These are phyloP conservation scores for Lignosus rhinocerotis DNA, from an alignment of 1,284 basidiomycete genomes.

Conservation along the genomic window DNA sequence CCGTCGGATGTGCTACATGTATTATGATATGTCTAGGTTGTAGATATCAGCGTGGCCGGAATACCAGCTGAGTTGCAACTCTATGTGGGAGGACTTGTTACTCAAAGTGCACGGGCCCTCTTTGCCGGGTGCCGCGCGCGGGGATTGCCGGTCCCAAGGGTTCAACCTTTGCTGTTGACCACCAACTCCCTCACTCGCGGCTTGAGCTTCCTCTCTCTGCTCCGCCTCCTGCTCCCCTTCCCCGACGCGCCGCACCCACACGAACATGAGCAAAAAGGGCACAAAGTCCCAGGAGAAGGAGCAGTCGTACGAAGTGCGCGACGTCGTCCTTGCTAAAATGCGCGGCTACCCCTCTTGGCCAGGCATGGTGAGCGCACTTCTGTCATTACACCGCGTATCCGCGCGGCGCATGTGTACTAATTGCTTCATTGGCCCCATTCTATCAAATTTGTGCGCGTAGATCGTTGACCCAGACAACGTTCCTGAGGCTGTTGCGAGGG, in stretches of 20 bases:
- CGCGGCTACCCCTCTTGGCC: conserved; percentile 95
- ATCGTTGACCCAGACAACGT: conserved; percentile 74
- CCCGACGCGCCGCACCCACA: conserved; percentile 9
- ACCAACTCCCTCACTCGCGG: conserved; percentile 25
- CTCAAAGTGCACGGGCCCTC: conserved; percentile 28
- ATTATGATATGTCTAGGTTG: neutral
- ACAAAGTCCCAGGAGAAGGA: conserved; percentile 46
- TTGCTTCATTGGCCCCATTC: conserved; percentile 5
- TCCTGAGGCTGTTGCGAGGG: conserved; percentile 59
- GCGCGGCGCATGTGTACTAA: conserved; percentile 5
- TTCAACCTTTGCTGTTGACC: conserved; percentile 30
- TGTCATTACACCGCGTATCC: conserved; percentile 17
- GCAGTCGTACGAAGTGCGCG: conserved; percentile 58
- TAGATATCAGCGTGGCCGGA: neutral
- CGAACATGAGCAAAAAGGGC: conserved; percentile 59
- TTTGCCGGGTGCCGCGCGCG: conserved; percentile 26
- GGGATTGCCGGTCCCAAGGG: conserved; percentile 27
- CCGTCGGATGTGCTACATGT: neutral
- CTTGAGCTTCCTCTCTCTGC: conserved; percentile 10
- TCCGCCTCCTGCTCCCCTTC: conserved; percentile 2
- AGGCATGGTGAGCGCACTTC: conserved; percentile 64
- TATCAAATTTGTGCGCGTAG: conserved; percentile 40
- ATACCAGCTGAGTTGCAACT: conserved; percentile 23
- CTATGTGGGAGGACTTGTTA: conserved; percentile 13
- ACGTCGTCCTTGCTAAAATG: conserved; percentile 90